Base-by-base conservation (phyloP, 805 yeast genomes). In the Metschnikowia santaceciliae region DNA sequence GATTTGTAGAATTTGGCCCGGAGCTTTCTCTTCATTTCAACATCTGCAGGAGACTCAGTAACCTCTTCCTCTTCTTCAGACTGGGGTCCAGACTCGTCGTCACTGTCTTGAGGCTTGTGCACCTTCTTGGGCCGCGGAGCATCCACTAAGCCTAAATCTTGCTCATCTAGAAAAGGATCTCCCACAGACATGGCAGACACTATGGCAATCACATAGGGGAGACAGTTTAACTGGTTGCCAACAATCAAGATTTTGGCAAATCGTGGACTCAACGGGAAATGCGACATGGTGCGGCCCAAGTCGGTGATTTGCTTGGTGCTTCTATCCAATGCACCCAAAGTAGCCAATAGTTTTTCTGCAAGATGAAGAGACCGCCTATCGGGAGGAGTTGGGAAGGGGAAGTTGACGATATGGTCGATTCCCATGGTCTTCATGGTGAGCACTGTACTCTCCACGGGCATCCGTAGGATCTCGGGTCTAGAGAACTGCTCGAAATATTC, bases 371-470 rank as follows among this genome's bases (percentile, higher is more conserved):
- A 72, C 0, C 46, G 43, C 48, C 85, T 70, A 47, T 84, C 87
- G 0, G 98, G 97, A 2, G 96, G 88, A 0, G 98, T 91, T 3
- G 98, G 96, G 70, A 94, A 94, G 34, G 99, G 99, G 73, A 94
- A 94, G 61, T 94, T 92, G 20, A 83, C 72, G 35, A 94, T 85
- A 48, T 87, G 88, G 64, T 88, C 94, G 54, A 94, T 91, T 2
- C 97, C 97, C 96, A 94, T 94, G 56, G 92, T 82, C 68, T 94
- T 94, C 99, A 94, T 94, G 44, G 87, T 87, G 59, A 94, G 70
- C 0, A 94, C 96, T n/a, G 94, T 86, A 65, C 96, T 90, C 65
- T 94, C 99, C 34, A 90, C 90, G 0, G 99, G 98, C 95, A 90
- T 91, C 57, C 98, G 76, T 51, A 88, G 71, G 42, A 94, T 91